These are phyloP conservation scores for Saccharomyces paradoxus DNA, from an alignment of 805 yeast genomes.

Conservation along the genomic window DNA sequence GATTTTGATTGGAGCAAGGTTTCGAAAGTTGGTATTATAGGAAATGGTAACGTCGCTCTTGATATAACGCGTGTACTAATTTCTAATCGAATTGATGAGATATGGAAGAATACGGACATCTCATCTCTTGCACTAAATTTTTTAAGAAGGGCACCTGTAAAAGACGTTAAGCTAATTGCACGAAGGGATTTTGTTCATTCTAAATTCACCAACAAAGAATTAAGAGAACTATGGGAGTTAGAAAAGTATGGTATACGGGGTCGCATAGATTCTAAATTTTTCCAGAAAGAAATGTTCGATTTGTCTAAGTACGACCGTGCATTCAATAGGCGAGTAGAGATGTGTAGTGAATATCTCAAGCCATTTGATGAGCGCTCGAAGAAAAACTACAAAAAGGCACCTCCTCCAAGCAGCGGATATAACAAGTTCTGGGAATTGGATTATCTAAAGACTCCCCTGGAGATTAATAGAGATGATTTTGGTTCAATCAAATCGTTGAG, in stretches of 20 bases:
- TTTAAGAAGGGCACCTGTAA: constrained; percentile 48
- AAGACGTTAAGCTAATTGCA: constrained; percentile 65
- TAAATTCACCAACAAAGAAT: constrained; percentile 87
- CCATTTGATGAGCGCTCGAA: constrained; percentile 28
- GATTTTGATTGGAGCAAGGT: constrained; percentile 55
- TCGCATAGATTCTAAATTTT: constrained; percentile 33
- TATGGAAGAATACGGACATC: constrained; percentile 69
- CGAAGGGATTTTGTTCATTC: constrained; percentile 80
- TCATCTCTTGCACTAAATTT: constrained; percentile 47
- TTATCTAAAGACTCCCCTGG: constrained; percentile 59
- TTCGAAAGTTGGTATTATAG: constrained; percentile 69
- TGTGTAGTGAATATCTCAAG: constrained; percentile 45
- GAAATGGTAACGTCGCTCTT: constrained; percentile 93
- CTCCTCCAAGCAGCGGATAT: constrained; percentile 7
- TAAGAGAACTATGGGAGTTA: constrained; percentile 72
- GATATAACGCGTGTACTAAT: constrained; percentile 79
- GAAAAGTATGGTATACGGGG: constrained; percentile 44
- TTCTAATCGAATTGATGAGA: constrained; percentile 38
- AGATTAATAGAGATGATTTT: constrained; percentile 37
- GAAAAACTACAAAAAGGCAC: constrained; percentile 21
- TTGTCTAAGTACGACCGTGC: constrained; percentile 40
- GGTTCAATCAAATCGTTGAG: constrained; percentile 27
- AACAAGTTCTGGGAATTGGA: constrained; percentile 55
- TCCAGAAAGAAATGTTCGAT: constrained; percentile 22
- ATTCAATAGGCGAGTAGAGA: constrained; percentile 55